phyloP scores from a whole-genome alignment of 306 rosid species.

The Fragaria iinumae region DNA sequence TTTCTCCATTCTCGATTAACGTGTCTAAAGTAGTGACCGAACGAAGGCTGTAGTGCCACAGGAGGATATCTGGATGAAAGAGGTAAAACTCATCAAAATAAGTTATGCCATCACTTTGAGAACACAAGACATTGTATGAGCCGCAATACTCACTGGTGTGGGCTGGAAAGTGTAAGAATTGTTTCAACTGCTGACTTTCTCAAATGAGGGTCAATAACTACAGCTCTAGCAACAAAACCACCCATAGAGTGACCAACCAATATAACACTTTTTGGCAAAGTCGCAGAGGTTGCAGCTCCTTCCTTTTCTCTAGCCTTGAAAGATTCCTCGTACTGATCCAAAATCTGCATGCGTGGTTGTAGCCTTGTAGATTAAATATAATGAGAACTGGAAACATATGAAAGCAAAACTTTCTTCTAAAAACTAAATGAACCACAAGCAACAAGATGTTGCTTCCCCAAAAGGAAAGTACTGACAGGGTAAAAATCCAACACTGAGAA shows the following conservation, averaged over 20 bases:
- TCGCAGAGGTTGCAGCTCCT: constrained; percentile 67
- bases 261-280: constrained; percentile 84
- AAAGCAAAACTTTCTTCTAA: not conserved
- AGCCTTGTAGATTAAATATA: not conserved
- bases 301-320: constrained; percentile 70
- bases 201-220: constrained; percentile 68
- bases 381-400: not conserved
- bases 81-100: constrained; percentile 40
- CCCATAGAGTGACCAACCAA: constrained; percentile 99
- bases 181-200: constrained; percentile 90
- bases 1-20: constrained; percentile 83
- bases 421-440: not conserved
- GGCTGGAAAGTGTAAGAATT: constrained; percentile 85
- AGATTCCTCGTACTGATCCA: constrained; percentile 87
- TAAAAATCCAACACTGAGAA: not conserved
- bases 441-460: not conserved
- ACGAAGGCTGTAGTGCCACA: constrained; percentile 91
- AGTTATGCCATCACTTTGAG: constrained; percentile 23
- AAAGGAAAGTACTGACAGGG: not conserved
- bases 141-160: constrained; percentile 73
- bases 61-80: constrained; percentile 92
- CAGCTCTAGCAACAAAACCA: constrained; percentile 99
- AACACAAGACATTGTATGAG: constrained; percentile 13
- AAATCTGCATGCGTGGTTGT: constrained; percentile 51
- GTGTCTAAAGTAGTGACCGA: constrained; percentile 78